Base-by-base conservation (phyloP, 495 filamentous ascomycete species). In the Podospora australis region DNA sequence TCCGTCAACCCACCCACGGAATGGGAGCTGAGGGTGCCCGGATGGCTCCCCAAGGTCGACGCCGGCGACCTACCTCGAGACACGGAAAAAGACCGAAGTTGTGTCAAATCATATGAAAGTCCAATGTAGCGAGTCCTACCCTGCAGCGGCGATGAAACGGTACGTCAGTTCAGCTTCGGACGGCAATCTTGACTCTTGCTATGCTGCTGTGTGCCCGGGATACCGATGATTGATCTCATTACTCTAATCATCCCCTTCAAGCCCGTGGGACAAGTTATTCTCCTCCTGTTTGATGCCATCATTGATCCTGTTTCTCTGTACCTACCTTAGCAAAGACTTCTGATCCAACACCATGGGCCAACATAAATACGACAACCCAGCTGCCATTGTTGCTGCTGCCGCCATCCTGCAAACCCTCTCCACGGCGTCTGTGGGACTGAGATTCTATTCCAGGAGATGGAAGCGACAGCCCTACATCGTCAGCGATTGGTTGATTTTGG, bases 401-500 rank as follows among this genome's bases (percentile, higher is more conserved):
- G 50, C 49, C 9, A 21, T 49, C 35, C 25, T 53, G 39, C 35
- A 48, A 30, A 1, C 49, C 17, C 1, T 53, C 26, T 23, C 50
- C 8, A 39, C 36, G n/a, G 2, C 23, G 1, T 53, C 44, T 23
- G 44, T 53, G 19, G 36, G 44, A 17, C 14, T 53, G 25, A 48
- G 46, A 44, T 53, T 53, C 26, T 49, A 49, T 16, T 48, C 45
- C 9, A 26, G 47, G 21, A 41, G 50, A 16, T 49, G 50, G 46
- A 53, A 49, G 32, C 19, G 45, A 9, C 50, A 53, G 23, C 21
- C 11, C 9, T 26, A 32, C 35, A 53, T 53, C 4, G 16, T 38
- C 19, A 48, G 44, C 36, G 50, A 53, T 45, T 53, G 50, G 50
- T 16, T 48, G 8, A 48, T 53, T 6, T 20, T 48, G 11, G 50